Evolutionary conservation across 371 early-diverging fungal species (phyloP).

Genomic region (Umbelopsis sp.): DNA sequence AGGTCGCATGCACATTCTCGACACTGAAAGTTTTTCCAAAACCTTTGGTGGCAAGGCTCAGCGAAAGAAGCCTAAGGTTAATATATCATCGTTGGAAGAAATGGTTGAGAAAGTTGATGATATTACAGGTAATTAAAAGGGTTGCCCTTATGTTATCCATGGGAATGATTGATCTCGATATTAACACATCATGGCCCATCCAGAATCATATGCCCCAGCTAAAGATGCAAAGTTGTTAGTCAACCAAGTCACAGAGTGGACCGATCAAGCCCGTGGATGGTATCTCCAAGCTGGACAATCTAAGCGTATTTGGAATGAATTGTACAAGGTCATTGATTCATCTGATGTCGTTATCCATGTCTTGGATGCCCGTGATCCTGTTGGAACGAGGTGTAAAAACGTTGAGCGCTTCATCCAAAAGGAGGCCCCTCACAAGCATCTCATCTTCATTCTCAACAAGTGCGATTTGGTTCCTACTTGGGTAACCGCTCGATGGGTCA

Average conservation of each 20-base stretch:
- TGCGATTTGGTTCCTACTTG: conserved; percentile 99
- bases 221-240: conserved; percentile 78
- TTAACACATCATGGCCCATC: neutral
- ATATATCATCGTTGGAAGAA: conserved; percentile 79
- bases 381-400: conserved; percentile 94
- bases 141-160: no score
- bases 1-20: conserved; percentile 88
- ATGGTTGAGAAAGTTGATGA: conserved; percentile 74
- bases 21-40: conserved; percentile 88
- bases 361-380: conserved; percentile 98
- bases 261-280: conserved; percentile 81
- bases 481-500: conserved; percentile 98
- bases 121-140: conserved; percentile 46
- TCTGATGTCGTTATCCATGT: conserved; percentile 99
- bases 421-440: conserved; percentile 96
- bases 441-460: conserved; percentile 99
- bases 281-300: conserved; percentile 96
- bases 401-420: conserved; percentile 93
- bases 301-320: conserved; percentile 99
- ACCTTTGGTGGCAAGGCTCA: conserved; percentile 95
- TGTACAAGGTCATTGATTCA: conserved; percentile 99
- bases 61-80: conserved; percentile 92
- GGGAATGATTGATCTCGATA: neutral
- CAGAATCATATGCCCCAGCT: conserved; percentile 72
- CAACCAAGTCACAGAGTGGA: conserved; percentile 73